These are phyloP conservation scores for Rhizopus delemar DNA, from an alignment of 371 early-diverging fungal genomes.

Conservation along the genomic window DNA sequence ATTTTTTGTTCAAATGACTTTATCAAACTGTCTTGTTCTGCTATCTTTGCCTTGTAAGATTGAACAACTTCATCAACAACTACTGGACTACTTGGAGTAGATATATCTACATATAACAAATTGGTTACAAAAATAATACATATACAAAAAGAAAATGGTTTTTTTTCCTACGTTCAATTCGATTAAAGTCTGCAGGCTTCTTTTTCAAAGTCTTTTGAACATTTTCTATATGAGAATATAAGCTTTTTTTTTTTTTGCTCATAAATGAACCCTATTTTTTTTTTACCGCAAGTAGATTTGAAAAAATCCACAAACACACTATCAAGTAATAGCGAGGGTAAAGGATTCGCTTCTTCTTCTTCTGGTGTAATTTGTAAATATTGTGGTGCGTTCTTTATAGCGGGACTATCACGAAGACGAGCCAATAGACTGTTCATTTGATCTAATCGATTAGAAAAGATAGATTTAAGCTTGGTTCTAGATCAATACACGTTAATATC, in stretches of 20 bases:
- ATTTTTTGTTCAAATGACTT: slow-evolving; percentile 33
- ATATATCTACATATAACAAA: slow-evolving; percentile 8
- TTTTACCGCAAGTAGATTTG: slow-evolving; percentile 72
- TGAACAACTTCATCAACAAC: slow-evolving; percentile 40
- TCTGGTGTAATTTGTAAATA: slow-evolving; percentile 59
- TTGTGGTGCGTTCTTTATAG: slow-evolving; percentile 71
- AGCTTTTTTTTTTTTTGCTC: neutral
- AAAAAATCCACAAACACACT: slow-evolving; percentile 81
- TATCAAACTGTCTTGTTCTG: slow-evolving; percentile 47
- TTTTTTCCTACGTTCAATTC: slow-evolving; percentile 20
- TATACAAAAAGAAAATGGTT: neutral
- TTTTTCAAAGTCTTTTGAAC: slow-evolving; percentile 44
- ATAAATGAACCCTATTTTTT: neutral
- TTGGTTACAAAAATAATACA: neutral
- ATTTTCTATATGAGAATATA: slow-evolving; percentile 24
- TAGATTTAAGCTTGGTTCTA: slow-evolving; percentile 74
- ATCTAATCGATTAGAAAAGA: slow-evolving; percentile 86
- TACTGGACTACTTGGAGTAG: slow-evolving; percentile 19
- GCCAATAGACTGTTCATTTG: slow-evolving; percentile 78
- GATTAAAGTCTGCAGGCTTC: slow-evolving; percentile 38
- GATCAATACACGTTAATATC: too few relatives aligned
- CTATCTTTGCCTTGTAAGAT: slow-evolving; percentile 47
- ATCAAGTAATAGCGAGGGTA: slow-evolving; percentile 73
- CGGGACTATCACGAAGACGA: slow-evolving; percentile 81
- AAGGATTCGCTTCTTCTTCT: slow-evolving; percentile 46